Evolutionary conservation across 106 monocot genomes (phyloP), one percentile per base, ranked within the genome.

Genomic region (Apostasia ramifera): DNA sequence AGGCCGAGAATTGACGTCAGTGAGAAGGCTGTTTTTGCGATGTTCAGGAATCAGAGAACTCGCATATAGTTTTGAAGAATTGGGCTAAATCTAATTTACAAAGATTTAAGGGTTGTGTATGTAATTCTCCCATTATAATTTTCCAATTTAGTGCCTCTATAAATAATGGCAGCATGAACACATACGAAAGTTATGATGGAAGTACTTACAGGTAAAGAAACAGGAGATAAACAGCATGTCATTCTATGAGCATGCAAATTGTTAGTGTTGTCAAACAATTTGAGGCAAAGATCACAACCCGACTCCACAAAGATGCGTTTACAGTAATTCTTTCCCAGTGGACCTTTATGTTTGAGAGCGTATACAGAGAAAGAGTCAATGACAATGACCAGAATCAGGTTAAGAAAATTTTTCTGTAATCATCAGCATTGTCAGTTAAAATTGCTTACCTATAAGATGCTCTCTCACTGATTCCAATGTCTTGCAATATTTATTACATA

Each of bases 401-500:
- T 38, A 65, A 65, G 48, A 65, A 66, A 5, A 58, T 39, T 37
- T 40, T 14, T 2, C 12, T 48, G 10, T 3, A 46, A 61, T 71
- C 12, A 8, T 15, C 37, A 42, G 37, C 47, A 74, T 45, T 3
- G 9, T 38, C 38, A 47, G 41, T 67, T 53, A 1, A 61, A 37
- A 15, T 50, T 47, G 48, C 5, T 12, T 70, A 76, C 76, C 76
- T 67, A 55, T 40, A 44, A 76, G 70, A 54, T 76, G 76, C 15
- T 76, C 76, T 9, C 76, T 69, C 41, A 76, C 62, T 45, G 76
- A 76, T 53, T 76, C 76, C 39, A 76, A 56, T 43, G 76, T 70
- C 67, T 76, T 76, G 63, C 76, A 76, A 63, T 76, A 13, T 47
- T 76, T 76, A 63, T 76, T 63, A 63, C 76, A 76, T 10, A 70